Evolutionary conservation across 2,329 filamentous ascomycete species (phyloP).

Genomic region (Trichoderma sp.): DNA sequence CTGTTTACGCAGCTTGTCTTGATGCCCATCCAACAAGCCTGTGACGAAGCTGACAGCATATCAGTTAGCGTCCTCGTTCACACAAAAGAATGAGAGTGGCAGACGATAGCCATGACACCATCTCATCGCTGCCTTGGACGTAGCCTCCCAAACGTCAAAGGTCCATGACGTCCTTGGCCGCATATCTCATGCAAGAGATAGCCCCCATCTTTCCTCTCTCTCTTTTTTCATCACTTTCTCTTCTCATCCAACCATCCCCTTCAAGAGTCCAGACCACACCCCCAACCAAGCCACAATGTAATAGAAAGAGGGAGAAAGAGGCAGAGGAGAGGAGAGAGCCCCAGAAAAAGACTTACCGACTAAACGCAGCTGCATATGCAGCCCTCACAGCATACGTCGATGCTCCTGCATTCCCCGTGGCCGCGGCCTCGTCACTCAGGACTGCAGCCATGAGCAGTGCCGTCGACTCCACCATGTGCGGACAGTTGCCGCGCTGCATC

Average conservation of each 20-base stretch:
- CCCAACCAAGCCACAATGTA: not conserved
- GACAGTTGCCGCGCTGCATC: conserved; percentile 72
- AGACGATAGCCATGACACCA: conserved; percentile 2
- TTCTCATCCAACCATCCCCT: not conserved
- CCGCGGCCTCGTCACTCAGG: conserved; percentile 56
- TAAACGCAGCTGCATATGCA: conserved; percentile 72
- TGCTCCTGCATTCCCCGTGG: conserved; percentile 36
- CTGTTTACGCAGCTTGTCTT: conserved; percentile 64
- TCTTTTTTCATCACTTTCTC: not conserved
- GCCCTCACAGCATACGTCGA: conserved; percentile 62
- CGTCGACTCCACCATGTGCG: conserved; percentile 77
- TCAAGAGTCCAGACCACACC: not conserved
- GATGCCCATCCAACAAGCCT: conserved; percentile 71
- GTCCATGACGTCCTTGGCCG: conserved; percentile 9
- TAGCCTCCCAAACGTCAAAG: not conserved
- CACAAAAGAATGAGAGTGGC: not conserved
- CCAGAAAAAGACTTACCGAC: conserved; percentile 52
- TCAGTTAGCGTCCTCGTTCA: conserved; percentile 5
- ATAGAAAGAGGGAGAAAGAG: not conserved
- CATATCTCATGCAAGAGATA: conserved; percentile 1
- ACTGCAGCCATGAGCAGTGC: conserved; percentile 69
- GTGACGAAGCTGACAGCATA: conserved; percentile 65
- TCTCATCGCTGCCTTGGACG: conserved; percentile 4
- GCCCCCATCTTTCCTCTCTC: not conserved
- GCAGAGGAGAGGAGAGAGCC: not conserved